Evolutionary conservation across 306 rosid species (phyloP), one percentile per base, ranked within the genome.

Genomic region (Cicer arietinum): DNA sequence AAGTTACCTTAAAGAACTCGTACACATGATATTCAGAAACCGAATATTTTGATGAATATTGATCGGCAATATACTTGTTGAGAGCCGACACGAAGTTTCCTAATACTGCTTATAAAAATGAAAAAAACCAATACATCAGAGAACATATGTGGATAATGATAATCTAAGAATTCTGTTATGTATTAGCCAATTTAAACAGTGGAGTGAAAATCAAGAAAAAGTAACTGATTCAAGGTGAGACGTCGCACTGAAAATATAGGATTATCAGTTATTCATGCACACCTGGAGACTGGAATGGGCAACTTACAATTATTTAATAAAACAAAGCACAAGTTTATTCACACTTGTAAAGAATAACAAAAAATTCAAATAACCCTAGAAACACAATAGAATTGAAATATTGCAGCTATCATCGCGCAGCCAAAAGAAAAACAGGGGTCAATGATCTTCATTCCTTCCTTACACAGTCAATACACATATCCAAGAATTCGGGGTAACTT

Each of bases 51-150:
- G 90, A 85, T 54, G 88, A 84, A 68, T 94, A 94, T 16, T 81
- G 91, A 82, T 91, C 94, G 11, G 97, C 98, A 53, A 94, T 92
- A 73, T 89, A 94, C 78, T 86, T 80, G 90, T 94, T 94, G 74
- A 94, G 89, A 77, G 98, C 98, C 0, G 98, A 88, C 60, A 94
- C 90, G 7, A 94, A 94, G 85, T 88, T 91, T 22, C 98, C 98
- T 80, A 94, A 71, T 18, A 94, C 98, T 94, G 86, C 83, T 60
- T 53, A 75, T 12, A 10, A 53, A 69, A n/a, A 56, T 16, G 35
- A 48, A 73, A 69, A 53, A 66, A 67, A 39, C 11, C 41, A 0
- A 67, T 8, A 51, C 39, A 74, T 75, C 80, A 85, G 74, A 76
- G 10, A 22, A 25, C 9, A 59, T 7, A 51, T 30, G 65, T 18